Conservation (phyloP, 2,329 filamentous ascomycete genomes). For the Chaetomium sp. region DNA sequence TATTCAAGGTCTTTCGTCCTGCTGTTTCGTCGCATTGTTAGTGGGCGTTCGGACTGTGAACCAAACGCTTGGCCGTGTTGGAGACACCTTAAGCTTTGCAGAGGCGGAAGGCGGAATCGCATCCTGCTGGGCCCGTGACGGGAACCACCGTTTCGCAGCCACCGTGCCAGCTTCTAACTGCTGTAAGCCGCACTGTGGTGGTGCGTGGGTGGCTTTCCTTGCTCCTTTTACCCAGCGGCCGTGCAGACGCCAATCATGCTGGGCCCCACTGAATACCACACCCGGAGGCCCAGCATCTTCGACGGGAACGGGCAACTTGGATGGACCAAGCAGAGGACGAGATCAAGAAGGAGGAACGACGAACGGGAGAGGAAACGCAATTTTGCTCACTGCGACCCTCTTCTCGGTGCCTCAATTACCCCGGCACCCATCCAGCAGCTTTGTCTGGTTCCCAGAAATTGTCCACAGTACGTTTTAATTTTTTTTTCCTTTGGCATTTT, state of each 20-base stretch:
- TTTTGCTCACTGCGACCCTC: slow-evolving; percentile 22
- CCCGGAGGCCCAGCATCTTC: slow-evolving; percentile 7
- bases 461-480: slow-evolving; percentile 16
- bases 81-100: too few species aligned
- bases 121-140: too few species aligned
- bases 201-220: neutral
- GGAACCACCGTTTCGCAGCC: too few species aligned
- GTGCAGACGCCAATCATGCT: slow-evolving; percentile 9
- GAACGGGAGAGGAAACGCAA: slow-evolving; percentile 21
- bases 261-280: slow-evolving; percentile 6
- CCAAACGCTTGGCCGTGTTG: too few species aligned
- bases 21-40: too few species aligned
- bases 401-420: slow-evolving; percentile 21
- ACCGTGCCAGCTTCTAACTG: neutral
- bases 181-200: slow-evolving; percentile 7
- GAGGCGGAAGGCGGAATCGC: too few species aligned
- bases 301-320: slow-evolving; percentile 8
- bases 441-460: slow-evolving; percentile 13
- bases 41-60: too few species aligned
- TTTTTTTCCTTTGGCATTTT: slow-evolving; percentile 1
- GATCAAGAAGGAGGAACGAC: slow-evolving; percentile 19
- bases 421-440: slow-evolving; percentile 15
- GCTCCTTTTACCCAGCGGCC: slow-evolving; percentile 1
- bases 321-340: slow-evolving; percentile 21
- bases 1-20: too few species aligned